Base-by-base conservation (phyloP, 2,329 filamentous ascomycete genomes). In the Cryphonectria japonica region DNA sequence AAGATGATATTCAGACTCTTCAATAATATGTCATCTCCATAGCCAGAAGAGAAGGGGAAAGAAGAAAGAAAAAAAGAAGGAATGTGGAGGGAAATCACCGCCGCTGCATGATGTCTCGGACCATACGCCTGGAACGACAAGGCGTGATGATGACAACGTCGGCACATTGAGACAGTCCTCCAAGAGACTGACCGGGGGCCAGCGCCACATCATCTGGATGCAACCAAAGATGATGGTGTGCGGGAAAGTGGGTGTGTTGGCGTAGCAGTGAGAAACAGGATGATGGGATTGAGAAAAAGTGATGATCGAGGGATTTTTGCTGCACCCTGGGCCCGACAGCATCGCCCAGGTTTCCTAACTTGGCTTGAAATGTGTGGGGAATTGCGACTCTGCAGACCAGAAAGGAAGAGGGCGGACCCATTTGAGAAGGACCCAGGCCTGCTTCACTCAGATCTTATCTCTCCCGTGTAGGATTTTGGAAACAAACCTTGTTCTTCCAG, bases 151-250 rank as follows among this genome's bases (percentile, higher is more conserved):
- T 65, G 62, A 65, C 62, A 65, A 50, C 62, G 43, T 22, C 41
- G 62, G 41, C 8, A 65, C 62, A 16, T 65, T 16, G n/a, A 65
- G 43, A 50, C 46, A 50, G 19, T 8, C 22, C 16, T 22, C 7
- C 7, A n/a, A 50, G 46, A 50, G 46, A 11, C 46, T n/a, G 26
- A 65, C 62, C 37, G 52, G 67, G 62, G 34, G 13, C 34, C 32
- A 57, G 63, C 70, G 67, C 67, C 62, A 69, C 50, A 67, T 69
- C 46, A 61, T 69, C 59, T 66, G 41, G 67, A 62, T 69, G 67
- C 67, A 69, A 66, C 62, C 8, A 50, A n/a, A 50, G 57, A 26
- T 46, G 39, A 29, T 64, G 62, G 39, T 46, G 37, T n/a, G 41
- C 22, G n/a, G 32, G 34, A 50, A 41, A 65, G 22, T 16, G 52